Conservation (phyloP, 805 yeast species). For the Candida insectalens region DNA sequence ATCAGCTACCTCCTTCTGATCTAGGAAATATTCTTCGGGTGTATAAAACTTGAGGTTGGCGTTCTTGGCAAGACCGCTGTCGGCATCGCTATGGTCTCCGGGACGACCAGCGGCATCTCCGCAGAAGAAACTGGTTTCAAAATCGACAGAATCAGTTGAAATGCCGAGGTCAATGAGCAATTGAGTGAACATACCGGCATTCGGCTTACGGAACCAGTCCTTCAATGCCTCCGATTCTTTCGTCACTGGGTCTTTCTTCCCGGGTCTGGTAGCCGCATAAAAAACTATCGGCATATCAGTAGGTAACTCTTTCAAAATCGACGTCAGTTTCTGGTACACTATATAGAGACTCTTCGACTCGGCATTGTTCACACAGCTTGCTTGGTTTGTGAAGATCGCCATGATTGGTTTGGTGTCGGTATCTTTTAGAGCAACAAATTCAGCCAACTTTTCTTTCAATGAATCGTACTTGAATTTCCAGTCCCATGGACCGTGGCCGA, state of each 20-base stretch:
- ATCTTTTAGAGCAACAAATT: slow-evolving; percentile 9
- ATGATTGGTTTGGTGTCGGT: slow-evolving; percentile 21
- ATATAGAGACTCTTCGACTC: slow-evolving; percentile 25
- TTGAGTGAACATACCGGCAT: slow-evolving; percentile 64
- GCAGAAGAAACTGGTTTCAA: slow-evolving; percentile 49
- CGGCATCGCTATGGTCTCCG: slow-evolving; percentile 74
- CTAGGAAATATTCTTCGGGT: slow-evolving; percentile 56
- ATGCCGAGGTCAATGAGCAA: slow-evolving; percentile 31
- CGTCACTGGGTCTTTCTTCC: slow-evolving; percentile 22
- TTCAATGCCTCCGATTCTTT: slow-evolving; percentile 22
- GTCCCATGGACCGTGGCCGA: slow-evolving; percentile 51
- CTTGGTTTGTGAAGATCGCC: slow-evolving; percentile 84
- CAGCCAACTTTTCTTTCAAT: slow-evolving; percentile 17
- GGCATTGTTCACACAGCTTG: slow-evolving; percentile 41
- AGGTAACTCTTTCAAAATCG: slow-evolving; percentile 24
- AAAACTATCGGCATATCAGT: slow-evolving; percentile 28
- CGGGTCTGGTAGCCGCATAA: slow-evolving; percentile 56
- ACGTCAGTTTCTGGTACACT: slow-evolving; percentile 32
- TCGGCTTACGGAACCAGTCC: slow-evolving; percentile 57
- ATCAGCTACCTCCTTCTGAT: too few species aligned
- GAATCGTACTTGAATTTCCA: slow-evolving; percentile 52
- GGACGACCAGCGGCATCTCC: slow-evolving; percentile 95
- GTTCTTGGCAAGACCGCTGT: slow-evolving; percentile 55
- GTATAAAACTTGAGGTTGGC: slow-evolving; percentile 43
- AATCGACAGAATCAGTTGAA: slow-evolving; percentile 26